Base-by-base conservation (phyloP, 1,284 basidiomycete species). In the Tilletia walkeri region DNA sequence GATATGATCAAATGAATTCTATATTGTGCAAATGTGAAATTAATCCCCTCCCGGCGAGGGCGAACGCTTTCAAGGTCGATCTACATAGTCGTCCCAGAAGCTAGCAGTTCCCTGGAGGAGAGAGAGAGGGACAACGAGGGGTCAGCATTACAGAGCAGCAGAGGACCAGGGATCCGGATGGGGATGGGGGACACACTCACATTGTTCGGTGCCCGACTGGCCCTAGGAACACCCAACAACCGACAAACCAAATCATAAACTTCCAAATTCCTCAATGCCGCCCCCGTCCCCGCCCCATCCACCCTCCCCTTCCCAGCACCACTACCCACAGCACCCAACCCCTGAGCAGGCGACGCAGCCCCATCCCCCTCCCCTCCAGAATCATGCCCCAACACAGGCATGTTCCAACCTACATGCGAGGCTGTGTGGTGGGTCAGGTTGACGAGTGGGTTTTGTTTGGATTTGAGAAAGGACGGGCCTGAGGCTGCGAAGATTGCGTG, bases 401-500 rank as follows among this genome's bases (percentile, higher is more conserved):
- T 63, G 59, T 63, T 63, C 59, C 59, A 63, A 3, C 59, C 59
- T 1, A 63, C 59, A 18, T 63, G 59, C 1, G 39, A n/a, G 38
- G 66, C 68, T 75, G 78, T 49, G 84, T 85, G 75, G 88, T 86
- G 12, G 16, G 41, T 67, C 88, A 87, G 5, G 87, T 84, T 47
- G 5, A 49, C 65, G 16, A 7, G 39, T 41, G 45, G 36, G n/a
- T 48, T 66, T 4, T n/a, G 6, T 3, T 14, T 14, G n/a, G 41
- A 9, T 14, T 41, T 38, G 10, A 41, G 24, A 7, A 91, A 89
- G 82, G 93, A 93, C 0, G 93, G 92, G 1, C 93, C 93, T 79
- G 92, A 91, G 3, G 92, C 92, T 72, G 95, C 90, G 84, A 95
- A 95, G 84, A 93, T 90, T 0, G 93, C 93, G 70, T 89, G 89